A percentile compares a stretch with the other conserved stretches of the same genome.
These are phyloP conservation scores for Dactylellina drechsleri DNA, from an alignment of 2,329 filamentous ascomycete species.

Conservation along the genomic window DNA sequence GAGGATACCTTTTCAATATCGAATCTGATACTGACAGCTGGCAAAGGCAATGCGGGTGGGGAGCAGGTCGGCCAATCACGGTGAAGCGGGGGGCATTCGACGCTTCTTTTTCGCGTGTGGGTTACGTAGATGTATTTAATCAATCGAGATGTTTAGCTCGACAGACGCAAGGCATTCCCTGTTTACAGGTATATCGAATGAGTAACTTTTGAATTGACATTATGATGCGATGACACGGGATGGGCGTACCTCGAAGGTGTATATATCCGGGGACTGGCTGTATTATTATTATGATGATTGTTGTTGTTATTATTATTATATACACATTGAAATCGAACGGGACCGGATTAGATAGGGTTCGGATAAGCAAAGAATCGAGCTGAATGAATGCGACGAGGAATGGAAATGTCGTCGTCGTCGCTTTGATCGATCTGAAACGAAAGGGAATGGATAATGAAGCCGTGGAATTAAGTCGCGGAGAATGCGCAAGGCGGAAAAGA, in stretches of 20 bases:
- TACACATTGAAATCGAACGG: not conserved
- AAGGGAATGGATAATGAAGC: not conserved
- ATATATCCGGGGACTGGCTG: no score
- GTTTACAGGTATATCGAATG: no score
- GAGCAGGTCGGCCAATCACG: conserved; percentile 13
- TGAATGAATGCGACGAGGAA: not conserved
- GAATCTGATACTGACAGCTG: conserved; percentile 29
- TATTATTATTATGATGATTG: no score
- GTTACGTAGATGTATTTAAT: not conserved
- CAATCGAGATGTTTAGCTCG: not conserved
- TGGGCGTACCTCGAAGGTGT: no score
- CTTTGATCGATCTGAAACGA: not conserved
- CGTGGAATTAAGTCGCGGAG: not conserved
- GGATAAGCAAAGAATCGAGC: not conserved
- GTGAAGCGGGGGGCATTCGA: not conserved
- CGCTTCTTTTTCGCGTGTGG: not conserved
- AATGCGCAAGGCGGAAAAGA: conserved; percentile 10
- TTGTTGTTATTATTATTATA: not conserved
- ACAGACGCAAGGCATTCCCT: no score
- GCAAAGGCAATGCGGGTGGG: conserved; percentile 8
- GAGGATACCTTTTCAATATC: no score
- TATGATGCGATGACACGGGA: no score
- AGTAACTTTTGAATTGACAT: no score
- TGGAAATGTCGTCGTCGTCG: not conserved
- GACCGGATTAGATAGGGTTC: not conserved